A percentile compares a stretch with the other conserved stretches of the same genome.
Conservation (phyloP, 352 stramenopile genomes). For the Aphanomyces astaci region DNA sequence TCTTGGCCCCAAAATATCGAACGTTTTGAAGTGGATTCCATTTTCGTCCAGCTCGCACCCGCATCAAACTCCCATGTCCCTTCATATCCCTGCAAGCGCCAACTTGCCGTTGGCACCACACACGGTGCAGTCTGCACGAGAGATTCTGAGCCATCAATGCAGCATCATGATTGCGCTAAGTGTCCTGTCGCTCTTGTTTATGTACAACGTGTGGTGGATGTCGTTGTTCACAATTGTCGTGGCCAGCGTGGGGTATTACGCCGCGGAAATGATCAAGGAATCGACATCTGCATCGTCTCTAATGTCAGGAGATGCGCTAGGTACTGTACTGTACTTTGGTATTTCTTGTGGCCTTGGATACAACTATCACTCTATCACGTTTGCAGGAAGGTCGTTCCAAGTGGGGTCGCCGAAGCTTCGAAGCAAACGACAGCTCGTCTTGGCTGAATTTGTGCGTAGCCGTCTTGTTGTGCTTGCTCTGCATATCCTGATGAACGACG, state of each 20-base stretch:
- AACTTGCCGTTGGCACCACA: not conserved
- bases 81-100: not conserved
- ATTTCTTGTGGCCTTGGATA: no score
- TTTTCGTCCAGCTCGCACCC: not conserved
- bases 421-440: not conserved
- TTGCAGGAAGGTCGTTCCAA: not conserved
- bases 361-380: not conserved
- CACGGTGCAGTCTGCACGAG: not conserved
- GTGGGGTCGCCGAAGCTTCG: not conserved
- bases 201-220: conserved; percentile 7
- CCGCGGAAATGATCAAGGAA: not conserved
- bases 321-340: no score
- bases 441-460: conserved; percentile 12
- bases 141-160: conserved; percentile 1
- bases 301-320: not conserved
- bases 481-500: no score
- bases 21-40: no score
- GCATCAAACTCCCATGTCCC: not conserved
- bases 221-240: not conserved
- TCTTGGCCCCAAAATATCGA: no score
- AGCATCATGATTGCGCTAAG: conserved; percentile 14
- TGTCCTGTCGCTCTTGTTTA: conserved; percentile 14
- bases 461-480: no score
- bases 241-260: not conserved
- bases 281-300: not conserved